phyloP scores from a whole-genome alignment of 202 grass and related monocot genomes.

The Panicum virgatum region DNA sequence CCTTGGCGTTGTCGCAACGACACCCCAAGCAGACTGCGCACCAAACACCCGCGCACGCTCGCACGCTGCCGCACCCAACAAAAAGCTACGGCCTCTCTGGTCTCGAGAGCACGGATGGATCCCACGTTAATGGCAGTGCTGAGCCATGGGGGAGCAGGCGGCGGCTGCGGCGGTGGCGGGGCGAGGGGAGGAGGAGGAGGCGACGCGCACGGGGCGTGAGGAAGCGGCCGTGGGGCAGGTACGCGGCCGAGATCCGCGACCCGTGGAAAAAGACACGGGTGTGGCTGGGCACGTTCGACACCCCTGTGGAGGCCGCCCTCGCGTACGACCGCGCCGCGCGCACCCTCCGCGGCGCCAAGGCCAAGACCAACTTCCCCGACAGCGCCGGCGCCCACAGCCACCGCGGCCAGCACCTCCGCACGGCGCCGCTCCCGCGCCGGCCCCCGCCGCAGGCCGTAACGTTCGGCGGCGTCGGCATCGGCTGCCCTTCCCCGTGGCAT shows the following conservation, averaged over 20 bases:
- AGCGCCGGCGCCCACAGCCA: neutral
- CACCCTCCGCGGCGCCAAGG: conserved; percentile 58
- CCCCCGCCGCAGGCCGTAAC: conserved; percentile 9
- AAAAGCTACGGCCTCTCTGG: neutral
- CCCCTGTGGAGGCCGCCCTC: conserved; percentile 68
- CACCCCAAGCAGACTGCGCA: neutral
- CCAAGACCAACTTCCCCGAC: conserved; percentile 80
- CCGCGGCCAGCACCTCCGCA: neutral
- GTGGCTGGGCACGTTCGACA: conserved; percentile 95
- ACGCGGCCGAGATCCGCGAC: conserved; percentile 79
- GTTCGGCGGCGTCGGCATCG: conserved; percentile 8
- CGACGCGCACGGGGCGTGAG: conserved; percentile 57
- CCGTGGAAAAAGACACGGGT: conserved; percentile 82
- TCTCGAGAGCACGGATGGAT: neutral
- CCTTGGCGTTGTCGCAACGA: neutral
- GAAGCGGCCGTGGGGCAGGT: conserved; percentile 79
- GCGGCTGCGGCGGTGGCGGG: too few species aligned
- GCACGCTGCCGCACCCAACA: neutral
- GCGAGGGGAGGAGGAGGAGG: neutral
- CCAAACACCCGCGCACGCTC: neutral
- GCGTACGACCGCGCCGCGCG: conserved; percentile 84
- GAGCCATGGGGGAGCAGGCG: neutral
- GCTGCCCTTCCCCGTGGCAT: conserved; percentile 32
- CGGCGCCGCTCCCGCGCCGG: neutral
- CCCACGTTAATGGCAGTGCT: neutral